A percentile compares a stretch with the other conserved stretches of the same genome.
Evolutionary conservation across 2,329 filamentous ascomycete species (phyloP).

Genomic region (Huntiella savannae): DNA sequence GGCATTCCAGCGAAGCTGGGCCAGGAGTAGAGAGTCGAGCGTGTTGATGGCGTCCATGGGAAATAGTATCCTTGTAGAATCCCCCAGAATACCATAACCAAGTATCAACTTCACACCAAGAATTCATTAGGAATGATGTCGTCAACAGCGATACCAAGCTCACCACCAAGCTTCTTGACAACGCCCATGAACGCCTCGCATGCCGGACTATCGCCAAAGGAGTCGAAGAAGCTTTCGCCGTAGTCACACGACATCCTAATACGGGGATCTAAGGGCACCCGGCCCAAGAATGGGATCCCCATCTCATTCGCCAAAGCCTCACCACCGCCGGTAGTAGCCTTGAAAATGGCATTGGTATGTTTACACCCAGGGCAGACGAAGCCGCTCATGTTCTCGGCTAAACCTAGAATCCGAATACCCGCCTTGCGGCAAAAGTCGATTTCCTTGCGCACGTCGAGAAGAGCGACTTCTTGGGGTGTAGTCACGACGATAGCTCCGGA

Average conservation of each 20-base stretch:
- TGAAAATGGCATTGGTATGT: slow-evolving; percentile 69
- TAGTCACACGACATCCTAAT: slow-evolving; percentile 96
- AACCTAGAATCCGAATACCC: slow-evolving; percentile 66
- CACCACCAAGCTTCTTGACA: slow-evolving; percentile 49
- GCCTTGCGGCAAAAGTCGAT: slow-evolving; percentile 96
- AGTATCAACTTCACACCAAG: slow-evolving; percentile 12
- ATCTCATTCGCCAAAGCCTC: slow-evolving; percentile 65
- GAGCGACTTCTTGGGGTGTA: slow-evolving; percentile 81
- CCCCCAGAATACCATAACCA: not conserved
- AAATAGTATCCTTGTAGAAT: not conserved
- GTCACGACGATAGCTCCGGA: slow-evolving; percentile 87
- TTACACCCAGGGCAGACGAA: slow-evolving; percentile 92
- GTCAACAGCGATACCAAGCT: slow-evolving; percentile 44
- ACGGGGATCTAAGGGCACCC: slow-evolving; percentile 77
- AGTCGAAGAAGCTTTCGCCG: slow-evolving; percentile 92
- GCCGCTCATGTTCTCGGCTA: slow-evolving; percentile 96
- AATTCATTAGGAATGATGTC: slow-evolving; percentile 26
- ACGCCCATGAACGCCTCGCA: slow-evolving; percentile 66
- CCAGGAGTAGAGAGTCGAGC: slow-evolving; percentile 14
- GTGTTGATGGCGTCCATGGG: not conserved
- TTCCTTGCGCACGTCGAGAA: slow-evolving; percentile 90
- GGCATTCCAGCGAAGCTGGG: slow-evolving; percentile 52
- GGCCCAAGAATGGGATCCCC: slow-evolving; percentile 70
- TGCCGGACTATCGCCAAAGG: slow-evolving; percentile 81
- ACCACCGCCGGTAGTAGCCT: slow-evolving; percentile 77